Percentiles rank a stretch among this genome's conserved stretches.
phyloP scores from a whole-genome alignment of 2,329 filamentous ascomycete species.

The Neofusicoccum kwambonambiense region DNA sequence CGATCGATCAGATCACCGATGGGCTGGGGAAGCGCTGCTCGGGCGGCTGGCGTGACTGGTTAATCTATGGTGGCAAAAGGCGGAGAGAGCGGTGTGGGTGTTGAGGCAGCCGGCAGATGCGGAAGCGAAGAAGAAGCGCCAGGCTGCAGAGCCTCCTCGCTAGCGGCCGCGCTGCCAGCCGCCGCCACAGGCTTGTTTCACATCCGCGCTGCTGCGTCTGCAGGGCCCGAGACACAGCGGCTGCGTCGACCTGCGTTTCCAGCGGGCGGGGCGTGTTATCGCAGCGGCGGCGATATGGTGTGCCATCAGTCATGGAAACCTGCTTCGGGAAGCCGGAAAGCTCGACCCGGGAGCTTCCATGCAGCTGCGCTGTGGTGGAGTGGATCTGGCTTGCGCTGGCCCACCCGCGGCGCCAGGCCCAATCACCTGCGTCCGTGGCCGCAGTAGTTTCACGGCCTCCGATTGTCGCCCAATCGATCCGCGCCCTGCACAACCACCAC shows the following conservation, averaged over 20 bases:
- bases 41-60: conserved; percentile 6
- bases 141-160: no score
- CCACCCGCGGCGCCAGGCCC: background rate
- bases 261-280: background rate
- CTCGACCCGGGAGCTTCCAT: background rate
- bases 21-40: background rate
- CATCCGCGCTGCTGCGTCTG: background rate
- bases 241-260: background rate
- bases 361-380: background rate
- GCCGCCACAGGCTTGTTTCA: background rate
- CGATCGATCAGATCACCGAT: background rate
- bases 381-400: background rate
- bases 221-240: background rate
- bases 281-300: background rate
- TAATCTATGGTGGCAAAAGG: conserved; percentile 1
- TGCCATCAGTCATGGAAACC: background rate
- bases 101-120: background rate
- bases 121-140: background rate
- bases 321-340: conserved; percentile 11
- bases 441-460: conserved; percentile 2
- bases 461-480: conserved; percentile 1
- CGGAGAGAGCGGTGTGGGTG: conserved; percentile 10
- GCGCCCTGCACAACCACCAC: background rate
- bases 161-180: background rate
- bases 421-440: background rate